phyloP scores from a whole-genome alignment of 1,139 yeast genomes.

The Entelexis sorbosivorans region DNA sequence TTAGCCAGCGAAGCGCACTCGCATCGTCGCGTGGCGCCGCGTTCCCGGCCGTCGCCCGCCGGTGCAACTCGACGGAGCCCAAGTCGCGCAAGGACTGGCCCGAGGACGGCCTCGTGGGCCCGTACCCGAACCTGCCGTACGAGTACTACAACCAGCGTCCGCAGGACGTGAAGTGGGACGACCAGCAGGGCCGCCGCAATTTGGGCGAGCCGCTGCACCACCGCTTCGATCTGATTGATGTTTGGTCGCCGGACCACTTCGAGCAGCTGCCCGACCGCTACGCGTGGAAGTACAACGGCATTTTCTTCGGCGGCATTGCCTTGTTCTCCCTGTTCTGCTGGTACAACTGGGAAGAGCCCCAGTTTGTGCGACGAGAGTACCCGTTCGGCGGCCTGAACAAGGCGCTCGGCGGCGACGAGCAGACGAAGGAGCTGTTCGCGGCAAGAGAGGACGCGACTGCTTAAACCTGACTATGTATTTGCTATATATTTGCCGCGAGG shows the following conservation, averaged over 20 bases:
- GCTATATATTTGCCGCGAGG: too few relatives aligned
- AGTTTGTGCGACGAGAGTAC: constrained; percentile 65
- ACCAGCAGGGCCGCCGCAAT: constrained; percentile 73
- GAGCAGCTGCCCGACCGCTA: constrained; percentile 48
- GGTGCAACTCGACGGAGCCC: neutral
- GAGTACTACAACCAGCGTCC: constrained; percentile 49
- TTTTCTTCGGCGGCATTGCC: constrained; percentile 47
- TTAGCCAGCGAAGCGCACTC: constrained; percentile 2
- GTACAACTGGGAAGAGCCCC: constrained; percentile 59
- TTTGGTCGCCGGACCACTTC: constrained; percentile 80
- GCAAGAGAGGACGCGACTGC: constrained; percentile 25
- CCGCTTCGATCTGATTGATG: constrained; percentile 59
- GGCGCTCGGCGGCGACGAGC: constrained; percentile 51
- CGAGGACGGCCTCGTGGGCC: constrained; percentile 31
- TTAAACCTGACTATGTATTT: neutral
- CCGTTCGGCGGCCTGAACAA: constrained; percentile 67
- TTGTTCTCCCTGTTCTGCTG: constrained; percentile 47
- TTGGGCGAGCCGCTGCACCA: constrained; percentile 46
- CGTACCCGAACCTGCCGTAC: constrained; percentile 41
- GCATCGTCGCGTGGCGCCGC: neutral
- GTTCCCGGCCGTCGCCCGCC: neutral
- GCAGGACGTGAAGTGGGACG: constrained; percentile 67
- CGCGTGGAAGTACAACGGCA: constrained; percentile 44
- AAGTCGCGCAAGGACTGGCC: constrained; percentile 21
- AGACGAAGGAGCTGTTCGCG: constrained; percentile 28